These are phyloP conservation scores for Kluyveromyces dobzhanskii DNA, from an alignment of 805 yeast species.

Conservation along the genomic window DNA sequence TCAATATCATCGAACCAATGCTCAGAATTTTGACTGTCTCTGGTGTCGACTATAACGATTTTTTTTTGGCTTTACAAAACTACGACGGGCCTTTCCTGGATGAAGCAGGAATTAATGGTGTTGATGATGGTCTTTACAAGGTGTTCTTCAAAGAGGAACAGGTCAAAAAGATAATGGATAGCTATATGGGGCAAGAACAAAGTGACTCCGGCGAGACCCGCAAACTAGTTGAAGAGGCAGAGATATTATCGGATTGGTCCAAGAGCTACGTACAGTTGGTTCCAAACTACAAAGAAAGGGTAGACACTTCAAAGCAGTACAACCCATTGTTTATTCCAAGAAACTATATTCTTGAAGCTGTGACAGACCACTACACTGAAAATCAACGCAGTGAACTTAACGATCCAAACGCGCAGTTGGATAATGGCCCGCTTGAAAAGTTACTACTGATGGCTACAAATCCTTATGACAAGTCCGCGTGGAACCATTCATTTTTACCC, in stretches of 20 bases:
- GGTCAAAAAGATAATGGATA: constrained; percentile 16
- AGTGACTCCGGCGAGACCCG: constrained; percentile 31
- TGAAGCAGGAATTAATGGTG: constrained; percentile 13
- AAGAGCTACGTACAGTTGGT: constrained; percentile 38
- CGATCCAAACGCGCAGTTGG: constrained; percentile 14
- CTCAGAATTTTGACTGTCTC: constrained; percentile 52
- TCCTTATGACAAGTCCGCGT: constrained; percentile 62
- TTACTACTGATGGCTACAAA: constrained; percentile 61
- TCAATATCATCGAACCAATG: constrained; percentile 45
- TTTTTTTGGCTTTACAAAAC: constrained; percentile 58
- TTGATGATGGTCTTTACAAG: constrained; percentile 11
- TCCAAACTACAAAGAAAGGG: constrained; percentile 33
- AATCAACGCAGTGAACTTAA: constrained; percentile 38
- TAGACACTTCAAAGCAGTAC: constrained; percentile 32
- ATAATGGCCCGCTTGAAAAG: constrained; percentile 43
- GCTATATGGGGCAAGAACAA: constrained; percentile 22
- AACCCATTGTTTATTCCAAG: constrained; percentile 83
- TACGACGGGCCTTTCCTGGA: constrained; percentile 33
- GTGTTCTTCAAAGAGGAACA: constrained; percentile 17
- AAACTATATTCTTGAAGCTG: constrained; percentile 82
- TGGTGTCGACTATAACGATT: constrained; percentile 70
- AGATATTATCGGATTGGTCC: constrained; percentile 45
- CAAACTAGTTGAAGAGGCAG: constrained; percentile 32
- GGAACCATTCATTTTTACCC: constrained; percentile 48
- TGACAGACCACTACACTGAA: constrained; percentile 50